Evolutionary conservation across 768 basidiomycete species (phyloP), one percentile per base, ranked within the genome.

Genomic region (Suillus brevipes): DNA sequence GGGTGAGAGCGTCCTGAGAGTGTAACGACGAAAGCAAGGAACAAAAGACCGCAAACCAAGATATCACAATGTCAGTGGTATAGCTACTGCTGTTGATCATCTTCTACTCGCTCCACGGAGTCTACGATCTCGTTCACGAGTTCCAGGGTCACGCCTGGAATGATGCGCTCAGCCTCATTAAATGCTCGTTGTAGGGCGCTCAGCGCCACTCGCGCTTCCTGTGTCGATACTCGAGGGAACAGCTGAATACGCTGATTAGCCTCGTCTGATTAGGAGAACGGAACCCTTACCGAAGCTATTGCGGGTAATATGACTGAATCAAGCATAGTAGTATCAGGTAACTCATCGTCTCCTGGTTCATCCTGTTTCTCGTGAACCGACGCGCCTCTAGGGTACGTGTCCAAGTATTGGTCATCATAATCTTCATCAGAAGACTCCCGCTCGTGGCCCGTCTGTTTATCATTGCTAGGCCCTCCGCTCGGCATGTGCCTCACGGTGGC

Each of bases 291-390:
- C 66, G 94, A 96, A 52, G 95, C 93, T 70, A 99, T 89, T n/a
- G 95, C 95, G 28, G 97, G 97, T 36, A 98, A 79, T 60, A 98
- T 89, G 37, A 99, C 97, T 3, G 94, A 94, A 72, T 97, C 95
- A 43, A 99, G 82, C 89, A 99, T 97, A n/a, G 92, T 89, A 34
- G 91, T 91, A 73, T 93, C 91, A 6, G 90, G 87, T 50, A 91
- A 63, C 43, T 81, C 82, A 0, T 77, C 76, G 25, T 87, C 87
- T 31, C 87, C 87, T 28, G 81, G 62, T 18, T 81, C 78, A 31
- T 81, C 79, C 59, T 70, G 72, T 49, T 55, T 64, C 31, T 62
- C 68, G 45, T 71, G 71, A 37, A 77, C 75, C 77, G 67, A 82
- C 78, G 57, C 72, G 74, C 83, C 78, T 61, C 80, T 64, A 42